Evolutionary conservation across 371 early-diverging fungal genomes (phyloP).

Genomic region (Mucor circinelloides): DNA sequence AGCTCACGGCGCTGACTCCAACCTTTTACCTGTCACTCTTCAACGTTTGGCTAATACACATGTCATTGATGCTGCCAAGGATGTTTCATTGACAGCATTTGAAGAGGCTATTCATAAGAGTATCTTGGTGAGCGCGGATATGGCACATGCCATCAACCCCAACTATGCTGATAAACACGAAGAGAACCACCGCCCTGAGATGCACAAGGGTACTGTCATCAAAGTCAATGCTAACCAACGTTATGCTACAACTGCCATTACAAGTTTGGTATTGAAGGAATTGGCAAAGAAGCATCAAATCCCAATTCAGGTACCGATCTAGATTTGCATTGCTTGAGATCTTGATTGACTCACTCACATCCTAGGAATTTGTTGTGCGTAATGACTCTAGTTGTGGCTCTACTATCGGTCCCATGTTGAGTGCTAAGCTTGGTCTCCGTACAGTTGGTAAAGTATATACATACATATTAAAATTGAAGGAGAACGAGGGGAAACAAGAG

Average conservation of each 20-base stretch:
- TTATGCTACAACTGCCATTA: slow-evolving; percentile 91
- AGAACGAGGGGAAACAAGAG: background rate
- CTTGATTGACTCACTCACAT: background rate
- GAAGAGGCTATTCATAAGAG: slow-evolving; percentile 83
- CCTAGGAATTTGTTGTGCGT: slow-evolving; percentile 85
- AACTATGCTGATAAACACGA: slow-evolving; percentile 89
- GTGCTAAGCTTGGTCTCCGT: slow-evolving; percentile 87
- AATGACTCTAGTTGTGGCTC: slow-evolving; percentile 94
- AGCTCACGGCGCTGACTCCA: slow-evolving; percentile 94
- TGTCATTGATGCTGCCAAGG: slow-evolving; percentile 25
- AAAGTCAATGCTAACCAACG: slow-evolving; percentile 94
- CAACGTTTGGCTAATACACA: slow-evolving; percentile 59
- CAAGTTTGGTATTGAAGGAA: slow-evolving; percentile 76
- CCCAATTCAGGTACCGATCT: slow-evolving; percentile 66
- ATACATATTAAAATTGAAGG: background rate
- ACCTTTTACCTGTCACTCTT: slow-evolving; percentile 76
- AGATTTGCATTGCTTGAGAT: background rate
- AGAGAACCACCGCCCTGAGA: slow-evolving; percentile 83
- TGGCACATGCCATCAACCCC: slow-evolving; percentile 93
- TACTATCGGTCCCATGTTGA: slow-evolving; percentile 94
- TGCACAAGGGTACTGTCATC: slow-evolving; percentile 94
- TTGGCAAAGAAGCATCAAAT: slow-evolving; percentile 70
- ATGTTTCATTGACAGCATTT: slow-evolving; percentile 58
- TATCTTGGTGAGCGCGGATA: slow-evolving; percentile 87
- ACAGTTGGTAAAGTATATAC: slow-evolving; percentile 70